phyloP scores from a whole-genome alignment of 1,139 yeast species.

The Petasospora fabianii region DNA sequence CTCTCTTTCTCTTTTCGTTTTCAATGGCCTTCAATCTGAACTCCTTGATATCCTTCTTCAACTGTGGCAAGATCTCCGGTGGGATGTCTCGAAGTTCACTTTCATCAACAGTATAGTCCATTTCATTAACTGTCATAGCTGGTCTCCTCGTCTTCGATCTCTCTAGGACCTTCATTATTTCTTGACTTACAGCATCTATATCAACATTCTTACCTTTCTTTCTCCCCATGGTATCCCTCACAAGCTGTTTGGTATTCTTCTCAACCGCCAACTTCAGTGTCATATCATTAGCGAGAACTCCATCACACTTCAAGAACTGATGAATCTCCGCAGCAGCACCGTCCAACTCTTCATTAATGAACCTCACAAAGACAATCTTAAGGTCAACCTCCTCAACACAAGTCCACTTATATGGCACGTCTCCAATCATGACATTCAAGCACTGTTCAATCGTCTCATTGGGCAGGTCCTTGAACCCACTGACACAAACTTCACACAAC shows the following conservation, averaged over 20 bases:
- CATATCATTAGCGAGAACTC: conserved; percentile 5
- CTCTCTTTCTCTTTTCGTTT: conserved; percentile 54
- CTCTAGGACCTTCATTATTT: conserved; percentile 7
- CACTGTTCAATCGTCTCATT: conserved; percentile 21
- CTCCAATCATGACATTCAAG: conserved; percentile 14
- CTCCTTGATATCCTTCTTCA: conserved; percentile 55
- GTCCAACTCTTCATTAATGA: conserved; percentile 7
- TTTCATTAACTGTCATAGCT: conserved; percentile 2
- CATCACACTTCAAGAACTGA: conserved; percentile 9
- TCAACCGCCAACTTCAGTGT: conserved; percentile 31
- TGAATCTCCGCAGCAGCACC: conserved; percentile 7
- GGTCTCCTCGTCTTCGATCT: conserved; percentile 2
- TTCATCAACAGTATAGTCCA: conserved; percentile 53
- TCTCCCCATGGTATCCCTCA: neutral
- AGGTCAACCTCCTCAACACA: conserved; percentile 20
- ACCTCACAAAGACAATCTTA: conserved; percentile 22
- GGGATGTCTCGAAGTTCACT: conserved; percentile 65
- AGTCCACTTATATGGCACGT: conserved; percentile 18
- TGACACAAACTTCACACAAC: conserved; percentile 34
- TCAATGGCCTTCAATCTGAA: conserved; percentile 60
- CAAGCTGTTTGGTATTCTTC: conserved; percentile 14
- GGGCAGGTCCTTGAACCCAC: conserved; percentile 26
- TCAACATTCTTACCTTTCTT: neutral
- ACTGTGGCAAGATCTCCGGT: conserved; percentile 49
- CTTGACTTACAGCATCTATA: conserved; percentile 1